Evolutionary conservation across 2,329 filamentous ascomycete species (phyloP).

Genomic region (Leptographium flavum): DNA sequence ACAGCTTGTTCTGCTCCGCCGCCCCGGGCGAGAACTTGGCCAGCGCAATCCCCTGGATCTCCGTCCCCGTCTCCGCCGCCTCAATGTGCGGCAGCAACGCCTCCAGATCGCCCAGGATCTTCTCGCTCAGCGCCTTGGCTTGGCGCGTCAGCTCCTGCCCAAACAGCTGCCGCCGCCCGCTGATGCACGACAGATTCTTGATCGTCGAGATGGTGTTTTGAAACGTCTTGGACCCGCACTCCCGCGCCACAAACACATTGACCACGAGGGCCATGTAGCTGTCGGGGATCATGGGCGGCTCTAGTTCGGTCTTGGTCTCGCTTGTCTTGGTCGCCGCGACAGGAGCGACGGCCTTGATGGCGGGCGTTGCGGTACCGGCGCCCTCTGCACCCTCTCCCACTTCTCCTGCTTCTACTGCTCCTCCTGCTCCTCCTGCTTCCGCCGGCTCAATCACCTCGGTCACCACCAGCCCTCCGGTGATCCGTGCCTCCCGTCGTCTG

Average conservation of each 20-base stretch:
- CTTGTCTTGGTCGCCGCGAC: neutral
- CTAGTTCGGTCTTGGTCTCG: constrained; percentile 39
- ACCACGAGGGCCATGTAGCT: constrained; percentile 89
- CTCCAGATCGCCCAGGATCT: constrained; percentile 72
- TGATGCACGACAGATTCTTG: constrained; percentile 90
- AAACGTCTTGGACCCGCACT: constrained; percentile 96
- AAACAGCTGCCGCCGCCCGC: constrained; percentile 77
- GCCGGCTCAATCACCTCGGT: too few species aligned
- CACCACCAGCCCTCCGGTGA: too few species aligned
- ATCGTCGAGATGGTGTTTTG: constrained; percentile 96
- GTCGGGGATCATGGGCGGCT: constrained; percentile 73
- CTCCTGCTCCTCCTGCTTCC: constrained; percentile 26
- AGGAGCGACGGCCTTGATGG: constrained; percentile 12
- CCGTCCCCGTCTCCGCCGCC: constrained; percentile 74
- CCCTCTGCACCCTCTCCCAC: constrained; percentile 12
- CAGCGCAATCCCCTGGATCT: constrained; percentile 87
- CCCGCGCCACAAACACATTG: constrained; percentile 86
- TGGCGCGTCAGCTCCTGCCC: constrained; percentile 86
- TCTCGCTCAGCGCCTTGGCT: constrained; percentile 69
- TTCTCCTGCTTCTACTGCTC: constrained; percentile 10
- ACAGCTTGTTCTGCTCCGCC: constrained; percentile 90
- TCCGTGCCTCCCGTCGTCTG: constrained; percentile 72
- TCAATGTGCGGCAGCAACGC: constrained; percentile 77
- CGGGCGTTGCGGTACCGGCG: too few species aligned
- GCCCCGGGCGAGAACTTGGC: constrained; percentile 92